Base-by-base conservation (phyloP, 2,329 filamentous ascomycete genomes). In the Fusarium falciforme region DNA sequence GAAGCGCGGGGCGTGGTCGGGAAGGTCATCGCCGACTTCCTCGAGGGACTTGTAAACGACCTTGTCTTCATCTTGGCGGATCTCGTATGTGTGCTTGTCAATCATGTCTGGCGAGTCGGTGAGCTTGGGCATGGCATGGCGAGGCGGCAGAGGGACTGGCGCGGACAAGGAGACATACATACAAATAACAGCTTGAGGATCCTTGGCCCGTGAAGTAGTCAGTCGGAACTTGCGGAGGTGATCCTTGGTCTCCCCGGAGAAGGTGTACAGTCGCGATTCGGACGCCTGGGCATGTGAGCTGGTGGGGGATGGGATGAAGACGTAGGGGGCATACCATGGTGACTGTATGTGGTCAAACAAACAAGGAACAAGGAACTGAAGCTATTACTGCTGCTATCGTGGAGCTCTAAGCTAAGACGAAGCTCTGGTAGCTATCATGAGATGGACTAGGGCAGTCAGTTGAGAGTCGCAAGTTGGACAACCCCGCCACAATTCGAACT, bases 141-240 rank as follows among this genome's bases (percentile, higher is more conserved):
- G 36, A 58, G 14, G 33, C 17, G n/a, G 29, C 29, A 25, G 38
- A 64, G 12, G 20, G 33, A 31, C 42, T 31, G 55, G 40, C 33
- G 55, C 38, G 17, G 35, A 16, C 22, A 54, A 71, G 58, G 58
- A 81, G 80, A 85, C 82, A 78, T 82, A 88, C 92, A 84, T 93
- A 98, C 96, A 98, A 77, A 99, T 97, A 72, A 97, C 91, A 70
- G 95, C 96, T 86, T 98, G 94, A 0, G 95, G 93, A 55, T 93
- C 91, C 81, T 93, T 96, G 61, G 94, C 92, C 75, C 96, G 89
- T 36, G 95, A 98, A 3, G 96, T 98, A 29, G 93, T 91, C 31
- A 99, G 89, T 60, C 96, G 93, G 86, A 99, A 99, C 85, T 98
- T 98, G 83, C 94, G 93, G 75, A 99, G 90, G 80, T 95, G 92